Conservation (phyloP, 2,329 filamentous ascomycete species). For the Clonostachys chloroleuca region DNA sequence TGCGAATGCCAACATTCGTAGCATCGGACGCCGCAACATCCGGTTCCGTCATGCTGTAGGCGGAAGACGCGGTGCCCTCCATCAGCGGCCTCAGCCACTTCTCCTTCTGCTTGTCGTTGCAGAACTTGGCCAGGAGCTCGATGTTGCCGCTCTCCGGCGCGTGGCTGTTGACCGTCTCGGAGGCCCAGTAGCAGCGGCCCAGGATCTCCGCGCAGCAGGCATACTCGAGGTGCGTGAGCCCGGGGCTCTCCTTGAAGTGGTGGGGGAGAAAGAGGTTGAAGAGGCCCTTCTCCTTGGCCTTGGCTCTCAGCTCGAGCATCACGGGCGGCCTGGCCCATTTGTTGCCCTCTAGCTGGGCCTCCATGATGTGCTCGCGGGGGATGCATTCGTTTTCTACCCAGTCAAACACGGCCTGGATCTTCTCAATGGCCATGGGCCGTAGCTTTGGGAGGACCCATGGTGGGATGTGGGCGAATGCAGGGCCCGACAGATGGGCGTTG, state of each 20-base stretch:
- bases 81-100: conserved; percentile 74
- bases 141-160: conserved; percentile 89
- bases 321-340: conserved; percentile 73
- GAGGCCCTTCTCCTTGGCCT: conserved; percentile 71
- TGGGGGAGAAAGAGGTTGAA: conserved; percentile 96
- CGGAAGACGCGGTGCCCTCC: conserved; percentile 75
- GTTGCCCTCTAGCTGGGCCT: conserved; percentile 66
- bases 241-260: conserved; percentile 89
- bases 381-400: conserved; percentile 93
- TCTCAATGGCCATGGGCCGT: conserved; percentile 57
- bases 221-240: conserved; percentile 88
- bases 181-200: conserved; percentile 73
- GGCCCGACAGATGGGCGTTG: conserved; percentile 9
- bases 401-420: conserved; percentile 77
- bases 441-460: conserved; percentile 17
- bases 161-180: conserved; percentile 77
- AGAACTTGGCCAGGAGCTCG: conserved; percentile 84
- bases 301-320: conserved; percentile 44
- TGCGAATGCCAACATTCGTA: conserved; percentile 78
- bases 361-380: conserved; percentile 70
- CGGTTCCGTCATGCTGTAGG: conserved; percentile 86
- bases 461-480: conserved; percentile 18
- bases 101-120: conserved; percentile 73
- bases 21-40: conserved; percentile 80
- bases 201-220: conserved; percentile 90